These are phyloP conservation scores for Phytopythium aichiense DNA, from an alignment of 352 stramenopile genomes.

Conservation along the genomic window DNA sequence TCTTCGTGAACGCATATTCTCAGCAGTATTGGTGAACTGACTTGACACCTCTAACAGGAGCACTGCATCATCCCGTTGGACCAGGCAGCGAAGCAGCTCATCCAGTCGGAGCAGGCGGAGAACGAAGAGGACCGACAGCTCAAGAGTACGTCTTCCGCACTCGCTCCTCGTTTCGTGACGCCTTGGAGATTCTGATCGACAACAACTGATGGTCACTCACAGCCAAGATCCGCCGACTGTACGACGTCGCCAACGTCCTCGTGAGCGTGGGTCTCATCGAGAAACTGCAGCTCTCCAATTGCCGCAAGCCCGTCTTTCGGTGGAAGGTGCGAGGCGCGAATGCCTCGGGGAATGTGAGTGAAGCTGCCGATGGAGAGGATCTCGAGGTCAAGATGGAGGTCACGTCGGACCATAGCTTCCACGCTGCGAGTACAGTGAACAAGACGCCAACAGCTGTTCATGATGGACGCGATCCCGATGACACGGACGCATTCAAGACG, in stretches of 20 bases:
- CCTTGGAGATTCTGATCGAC: background rate
- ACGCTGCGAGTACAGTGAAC: slow-evolving; percentile 1
- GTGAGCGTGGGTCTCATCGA: slow-evolving; percentile 90
- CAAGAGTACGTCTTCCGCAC: slow-evolving; percentile 53
- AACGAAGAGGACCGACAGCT: slow-evolving; percentile 73
- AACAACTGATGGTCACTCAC: background rate
- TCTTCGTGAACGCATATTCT: background rate
- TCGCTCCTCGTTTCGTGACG: background rate
- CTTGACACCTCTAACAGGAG: slow-evolving; percentile 33
- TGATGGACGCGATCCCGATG: slow-evolving; percentile 13
- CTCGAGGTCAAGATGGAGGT: slow-evolving; percentile 17
- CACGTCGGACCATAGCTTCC: slow-evolving; percentile 1
- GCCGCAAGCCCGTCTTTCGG: slow-evolving; percentile 81
- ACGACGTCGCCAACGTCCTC: slow-evolving; percentile 97
- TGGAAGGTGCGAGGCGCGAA: slow-evolving; percentile 44
- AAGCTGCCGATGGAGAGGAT: background rate
- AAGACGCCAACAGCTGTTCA: background rate
- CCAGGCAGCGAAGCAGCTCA: slow-evolving; percentile 92
- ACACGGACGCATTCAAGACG: slow-evolving; percentile 34
- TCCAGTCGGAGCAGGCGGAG: slow-evolving; percentile 81
- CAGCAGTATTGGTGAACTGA: background rate
- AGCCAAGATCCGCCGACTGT: slow-evolving; percentile 95
- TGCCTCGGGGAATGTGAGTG: background rate
- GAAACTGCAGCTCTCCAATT: slow-evolving; percentile 83
- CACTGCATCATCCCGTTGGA: slow-evolving; percentile 91